Conservation (phyloP, 2,329 filamentous ascomycete species). For the Penicillium psychrosexuale region DNA sequence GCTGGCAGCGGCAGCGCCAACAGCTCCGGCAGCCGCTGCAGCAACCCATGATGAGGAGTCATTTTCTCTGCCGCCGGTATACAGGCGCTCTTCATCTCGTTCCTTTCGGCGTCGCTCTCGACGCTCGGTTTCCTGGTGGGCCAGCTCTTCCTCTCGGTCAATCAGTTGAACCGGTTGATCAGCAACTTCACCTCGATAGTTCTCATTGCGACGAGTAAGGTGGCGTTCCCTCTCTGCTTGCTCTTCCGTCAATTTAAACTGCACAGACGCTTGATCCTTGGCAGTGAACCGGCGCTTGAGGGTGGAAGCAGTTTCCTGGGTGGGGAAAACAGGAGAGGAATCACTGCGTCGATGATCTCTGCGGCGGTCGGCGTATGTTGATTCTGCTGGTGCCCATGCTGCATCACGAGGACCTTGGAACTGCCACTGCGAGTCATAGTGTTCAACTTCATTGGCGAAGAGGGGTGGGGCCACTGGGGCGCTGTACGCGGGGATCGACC, state of each 20-base stretch:
- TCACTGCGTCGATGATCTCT: conserved; percentile 41
- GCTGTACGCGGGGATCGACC: conserved; percentile 40
- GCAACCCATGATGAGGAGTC: conserved; percentile 32
- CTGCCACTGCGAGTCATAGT: conserved; percentile 16
- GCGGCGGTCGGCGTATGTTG: conserved; percentile 9
- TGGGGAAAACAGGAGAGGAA: conserved; percentile 46
- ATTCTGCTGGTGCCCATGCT: conserved; percentile 8
- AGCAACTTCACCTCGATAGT: conserved; percentile 20
- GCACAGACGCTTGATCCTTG: conserved; percentile 49
- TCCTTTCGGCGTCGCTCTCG: conserved; percentile 21
- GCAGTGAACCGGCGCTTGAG: conserved; percentile 34
- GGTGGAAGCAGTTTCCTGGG: conserved; percentile 25
- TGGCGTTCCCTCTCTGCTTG: conserved; percentile 50
- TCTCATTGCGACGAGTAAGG: conserved; percentile 25
- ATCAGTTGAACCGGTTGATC: conserved; percentile 27
- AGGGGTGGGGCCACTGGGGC: conserved; percentile 42
- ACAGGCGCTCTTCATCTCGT: conserved; percentile 18
- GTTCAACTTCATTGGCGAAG: conserved; percentile 32
- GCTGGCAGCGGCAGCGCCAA: conserved; percentile 49
- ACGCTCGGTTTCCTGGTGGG: conserved; percentile 16
- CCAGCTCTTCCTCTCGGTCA: conserved; percentile 28
- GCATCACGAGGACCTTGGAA: conserved; percentile 14
- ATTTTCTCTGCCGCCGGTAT: conserved; percentile 26
- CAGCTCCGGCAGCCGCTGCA: conserved; percentile 49
- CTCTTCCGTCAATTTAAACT: conserved; percentile 57